These are phyloP conservation scores for Lathyrus oleraceus DNA, from an alignment of 306 rosid genomes.

Conservation along the genomic window DNA sequence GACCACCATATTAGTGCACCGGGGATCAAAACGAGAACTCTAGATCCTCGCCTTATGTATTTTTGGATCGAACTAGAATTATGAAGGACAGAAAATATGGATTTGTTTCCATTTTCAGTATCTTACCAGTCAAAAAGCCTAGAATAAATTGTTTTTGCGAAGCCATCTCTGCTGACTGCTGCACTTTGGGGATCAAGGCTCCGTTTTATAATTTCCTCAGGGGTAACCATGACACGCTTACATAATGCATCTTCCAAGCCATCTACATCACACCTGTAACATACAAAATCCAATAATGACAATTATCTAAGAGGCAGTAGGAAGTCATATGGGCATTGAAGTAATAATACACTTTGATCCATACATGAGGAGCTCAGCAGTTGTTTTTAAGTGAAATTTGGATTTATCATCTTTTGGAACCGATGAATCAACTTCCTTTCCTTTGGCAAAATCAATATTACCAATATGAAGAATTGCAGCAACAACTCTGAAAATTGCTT, in stretches of 20 bases:
- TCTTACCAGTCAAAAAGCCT: slow-evolving; percentile 94
- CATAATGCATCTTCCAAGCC: slow-evolving; percentile 93
- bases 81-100: slow-evolving; percentile 12
- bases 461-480: slow-evolving; percentile 96
- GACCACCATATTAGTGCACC: slow-evolving; percentile 35
- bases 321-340: slow-evolving; percentile 23
- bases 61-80: slow-evolving; percentile 7
- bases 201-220: slow-evolving; percentile 96
- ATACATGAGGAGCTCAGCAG: slow-evolving; percentile 96
- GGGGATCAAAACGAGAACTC: slow-evolving; percentile 33
- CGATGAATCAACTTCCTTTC: slow-evolving; percentile 88
- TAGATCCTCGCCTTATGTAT: slow-evolving; percentile 23
- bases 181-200: slow-evolving; percentile 98
- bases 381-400: slow-evolving; percentile 80
- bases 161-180: slow-evolving; percentile 80
- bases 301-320: slow-evolving; percentile 30
- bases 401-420: slow-evolving; percentile 87
- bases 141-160: slow-evolving; percentile 92
- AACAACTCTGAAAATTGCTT: slow-evolving; percentile 95
- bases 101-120: slow-evolving; percentile 25
- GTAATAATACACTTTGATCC: slow-evolving; percentile 14
- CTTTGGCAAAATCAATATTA: slow-evolving; percentile 76
- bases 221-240: slow-evolving; percentile 98
- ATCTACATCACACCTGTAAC: slow-evolving; percentile 67
- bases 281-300: slow-evolving; percentile 32